Evolutionary conservation across 495 filamentous ascomycete species (phyloP).

Genomic region (Aspergillus avenaceus): DNA sequence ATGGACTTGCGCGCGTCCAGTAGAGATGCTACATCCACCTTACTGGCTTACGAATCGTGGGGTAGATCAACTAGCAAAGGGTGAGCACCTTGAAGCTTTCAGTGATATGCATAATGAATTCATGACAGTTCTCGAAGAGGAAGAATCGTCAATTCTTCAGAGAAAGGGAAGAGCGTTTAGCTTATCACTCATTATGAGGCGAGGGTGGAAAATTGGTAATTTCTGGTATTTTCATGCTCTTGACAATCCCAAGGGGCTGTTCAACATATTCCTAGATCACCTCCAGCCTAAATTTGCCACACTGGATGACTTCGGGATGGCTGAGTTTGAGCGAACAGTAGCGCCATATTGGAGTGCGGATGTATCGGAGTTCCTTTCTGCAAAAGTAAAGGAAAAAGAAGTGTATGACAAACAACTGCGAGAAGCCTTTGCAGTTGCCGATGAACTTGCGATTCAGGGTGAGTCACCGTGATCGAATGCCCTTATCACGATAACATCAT

Average conservation of each 20-base stretch:
- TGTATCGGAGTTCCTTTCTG: not conserved
- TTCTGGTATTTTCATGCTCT: not conserved
- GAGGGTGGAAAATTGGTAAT: not conserved
- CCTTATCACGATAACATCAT: too few species aligned
- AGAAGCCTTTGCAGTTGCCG: not conserved
- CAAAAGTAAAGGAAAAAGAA: not conserved
- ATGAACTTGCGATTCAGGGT: too few species aligned
- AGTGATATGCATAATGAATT: not conserved
- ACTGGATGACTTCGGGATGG: not conserved
- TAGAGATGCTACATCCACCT: conserved; percentile 11
- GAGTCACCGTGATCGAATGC: too few species aligned
- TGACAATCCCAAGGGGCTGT: not conserved
- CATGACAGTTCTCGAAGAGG: not conserved
- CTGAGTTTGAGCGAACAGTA: not conserved
- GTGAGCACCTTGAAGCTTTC: not conserved
- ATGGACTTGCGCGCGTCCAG: conserved; percentile 16
- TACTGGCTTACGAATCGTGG: conserved; percentile 26
- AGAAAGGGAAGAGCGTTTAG: not conserved
- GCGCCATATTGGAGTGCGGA: not conserved
- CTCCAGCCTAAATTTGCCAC: not conserved
- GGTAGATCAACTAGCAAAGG: not conserved
- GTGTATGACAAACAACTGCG: not conserved
- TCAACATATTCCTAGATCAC: not conserved
- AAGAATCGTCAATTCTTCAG: not conserved
- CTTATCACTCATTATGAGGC: not conserved